phyloP scores from a whole-genome alignment of 116 monocot species.

The Cymodocea nodosa region DNA sequence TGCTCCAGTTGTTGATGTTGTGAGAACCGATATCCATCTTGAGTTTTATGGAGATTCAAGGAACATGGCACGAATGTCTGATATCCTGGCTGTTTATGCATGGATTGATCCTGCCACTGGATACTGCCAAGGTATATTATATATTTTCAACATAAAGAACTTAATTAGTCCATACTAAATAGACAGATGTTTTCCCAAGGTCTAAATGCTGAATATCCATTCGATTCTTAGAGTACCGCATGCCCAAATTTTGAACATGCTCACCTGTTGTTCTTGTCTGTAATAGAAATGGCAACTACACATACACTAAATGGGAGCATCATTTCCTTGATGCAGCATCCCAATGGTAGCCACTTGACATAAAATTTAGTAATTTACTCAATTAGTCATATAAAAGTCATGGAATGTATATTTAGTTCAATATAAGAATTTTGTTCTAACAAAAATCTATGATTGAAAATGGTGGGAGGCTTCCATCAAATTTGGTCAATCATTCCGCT shows the following conservation, averaged over 20 bases:
- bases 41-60: conserved; percentile 91
- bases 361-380: not conserved
- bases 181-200: not conserved
- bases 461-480: too few species aligned
- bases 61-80: conserved; percentile 99
- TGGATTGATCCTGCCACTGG: conserved; percentile 98
- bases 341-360: not conserved
- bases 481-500: too few species aligned
- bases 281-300: too few species aligned
- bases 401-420: too few species aligned
- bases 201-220: not conserved
- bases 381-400: not conserved
- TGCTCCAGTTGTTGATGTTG: conserved; percentile 87
- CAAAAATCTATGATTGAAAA: too few species aligned
- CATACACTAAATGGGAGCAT: too few species aligned
- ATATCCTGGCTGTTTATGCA: conserved; percentile 99
- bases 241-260: too few species aligned
- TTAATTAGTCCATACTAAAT: not conserved
- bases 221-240: too few species aligned
- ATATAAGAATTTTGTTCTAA: too few species aligned
- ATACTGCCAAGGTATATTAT: conserved; percentile 80
- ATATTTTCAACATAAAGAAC: not conserved
- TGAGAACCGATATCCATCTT: conserved; percentile 96
- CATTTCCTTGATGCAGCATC: not conserved
- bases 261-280: too few species aligned